These are phyloP conservation scores for Blastomyces emzantsi DNA, from an alignment of 2,329 filamentous ascomycete genomes.

Conservation along the genomic window DNA sequence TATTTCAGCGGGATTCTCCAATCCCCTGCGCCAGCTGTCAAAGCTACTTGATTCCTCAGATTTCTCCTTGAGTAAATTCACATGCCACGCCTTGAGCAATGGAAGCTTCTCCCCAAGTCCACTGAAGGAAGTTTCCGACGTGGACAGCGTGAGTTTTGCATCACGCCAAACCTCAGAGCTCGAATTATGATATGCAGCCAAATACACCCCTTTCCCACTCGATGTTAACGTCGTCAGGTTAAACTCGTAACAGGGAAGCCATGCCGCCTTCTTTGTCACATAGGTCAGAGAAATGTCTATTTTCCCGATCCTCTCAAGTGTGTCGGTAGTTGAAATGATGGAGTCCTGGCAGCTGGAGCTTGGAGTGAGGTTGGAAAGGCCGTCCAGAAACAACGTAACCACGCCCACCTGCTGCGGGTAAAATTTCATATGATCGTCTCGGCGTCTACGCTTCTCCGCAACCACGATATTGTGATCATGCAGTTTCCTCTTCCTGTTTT, in stretches of 20 bases:
- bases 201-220: conserved; percentile 49
- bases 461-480: conserved; percentile 23
- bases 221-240: conserved; percentile 49
- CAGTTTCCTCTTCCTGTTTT: conserved; percentile 21
- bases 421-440: conserved; percentile 29
- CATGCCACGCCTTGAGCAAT: conserved; percentile 47
- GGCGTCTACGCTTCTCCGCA: conserved; percentile 25
- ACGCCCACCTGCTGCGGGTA: conserved; percentile 30
- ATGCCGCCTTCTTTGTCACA: conserved; percentile 49
- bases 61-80: conserved; percentile 40
- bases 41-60: conserved; percentile 16
- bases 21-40: conserved; percentile 15
- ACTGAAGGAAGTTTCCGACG: conserved; percentile 52
- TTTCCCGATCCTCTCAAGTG: conserved; percentile 13
- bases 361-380: conserved; percentile 23
- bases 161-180: conserved; percentile 57
- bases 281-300: conserved; percentile 47
- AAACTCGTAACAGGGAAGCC: conserved; percentile 55
- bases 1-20: conserved; percentile 14
- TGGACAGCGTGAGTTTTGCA: conserved; percentile 53
- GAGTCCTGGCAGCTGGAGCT: conserved; percentile 22
- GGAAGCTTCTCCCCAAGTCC: conserved; percentile 50
- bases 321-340: conserved; percentile 21
- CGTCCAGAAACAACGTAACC: conserved; percentile 31
- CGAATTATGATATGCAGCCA: conserved; percentile 53